Conservation (phyloP, 345 rosid genomes). For the Arabidopsis suecica region DNA sequence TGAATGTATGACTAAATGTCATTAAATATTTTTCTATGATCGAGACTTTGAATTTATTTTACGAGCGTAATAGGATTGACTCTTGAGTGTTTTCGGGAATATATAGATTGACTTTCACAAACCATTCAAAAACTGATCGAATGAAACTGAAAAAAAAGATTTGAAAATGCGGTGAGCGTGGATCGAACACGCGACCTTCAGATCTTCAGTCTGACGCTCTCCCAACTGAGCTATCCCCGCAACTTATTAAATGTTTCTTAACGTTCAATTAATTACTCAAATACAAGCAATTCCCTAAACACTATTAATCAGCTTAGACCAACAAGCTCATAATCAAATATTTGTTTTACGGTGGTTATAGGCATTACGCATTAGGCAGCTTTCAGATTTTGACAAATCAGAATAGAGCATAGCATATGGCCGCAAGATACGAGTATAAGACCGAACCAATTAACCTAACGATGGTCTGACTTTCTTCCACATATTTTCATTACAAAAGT, state of each 20-base stretch:
- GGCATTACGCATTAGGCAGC: too few relatives aligned
- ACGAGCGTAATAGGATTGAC: neutral
- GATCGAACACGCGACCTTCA: slow-evolving; percentile 80
- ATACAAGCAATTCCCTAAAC: neutral
- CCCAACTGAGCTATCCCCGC: slow-evolving; percentile 99
- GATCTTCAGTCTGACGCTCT: slow-evolving; percentile 90
- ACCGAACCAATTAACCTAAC: neutral
- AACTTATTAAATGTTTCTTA: fast-evolving
- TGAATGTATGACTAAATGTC: neutral
- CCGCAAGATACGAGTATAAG: neutral
- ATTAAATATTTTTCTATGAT: neutral
- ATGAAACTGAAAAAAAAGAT: neutral
- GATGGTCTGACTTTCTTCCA: neutral
- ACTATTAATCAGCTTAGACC: neutral
- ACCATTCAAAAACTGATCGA: neutral
- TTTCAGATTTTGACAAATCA: neutral
- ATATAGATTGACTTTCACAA: neutral
- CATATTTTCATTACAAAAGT: neutral
- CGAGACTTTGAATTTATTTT: neutral
- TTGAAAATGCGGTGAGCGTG: slow-evolving; percentile 61
- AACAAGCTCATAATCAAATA: neutral
- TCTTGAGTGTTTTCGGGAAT: neutral
- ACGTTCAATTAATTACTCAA: neutral
- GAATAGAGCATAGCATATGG: neutral
- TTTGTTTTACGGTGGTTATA: too few relatives aligned